Percentiles rank a stretch among this genome's conserved stretches.
Evolutionary conservation across 805 yeast genomes (phyloP).

Genomic region (Cyberlindnera japonica): DNA sequence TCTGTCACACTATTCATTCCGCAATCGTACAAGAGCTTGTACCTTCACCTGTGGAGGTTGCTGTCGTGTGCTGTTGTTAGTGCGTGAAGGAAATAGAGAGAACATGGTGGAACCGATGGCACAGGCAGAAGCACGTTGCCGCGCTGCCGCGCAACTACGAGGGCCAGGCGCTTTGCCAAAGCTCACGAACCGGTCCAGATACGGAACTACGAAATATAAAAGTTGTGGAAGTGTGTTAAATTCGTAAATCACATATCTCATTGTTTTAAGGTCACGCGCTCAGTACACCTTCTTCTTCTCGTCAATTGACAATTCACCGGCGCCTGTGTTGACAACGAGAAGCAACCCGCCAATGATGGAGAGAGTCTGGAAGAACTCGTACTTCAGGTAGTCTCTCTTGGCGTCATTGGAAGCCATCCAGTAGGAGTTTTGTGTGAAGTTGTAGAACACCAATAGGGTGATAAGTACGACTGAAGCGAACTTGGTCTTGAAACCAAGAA

Average conservation of each 20-base stretch:
- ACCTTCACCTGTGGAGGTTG: too few species aligned
- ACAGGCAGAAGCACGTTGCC: background rate
- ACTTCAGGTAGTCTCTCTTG: slow-evolving; percentile 82
- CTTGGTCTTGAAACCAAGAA: slow-evolving; percentile 90
- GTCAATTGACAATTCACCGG: slow-evolving; percentile 89
- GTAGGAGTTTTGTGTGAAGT: slow-evolving; percentile 78
- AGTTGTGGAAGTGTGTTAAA: too few species aligned
- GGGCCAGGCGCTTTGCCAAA: too few species aligned
- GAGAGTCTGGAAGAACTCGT: slow-evolving; percentile 91
- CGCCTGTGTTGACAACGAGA: slow-evolving; percentile 91
- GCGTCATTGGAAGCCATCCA: slow-evolving; percentile 74
- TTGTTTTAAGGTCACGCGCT: too few species aligned
- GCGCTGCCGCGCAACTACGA: background rate
- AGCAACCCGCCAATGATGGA: slow-evolving; percentile 93
- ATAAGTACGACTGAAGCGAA: slow-evolving; percentile 73
- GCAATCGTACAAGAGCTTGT: too few species aligned
- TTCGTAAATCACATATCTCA: too few species aligned
- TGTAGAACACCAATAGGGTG: slow-evolving; percentile 67
- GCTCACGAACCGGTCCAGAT: too few species aligned
- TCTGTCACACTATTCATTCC: too few species aligned
- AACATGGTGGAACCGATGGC: background rate
- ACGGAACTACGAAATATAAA: too few species aligned
- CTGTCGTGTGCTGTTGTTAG: background rate
- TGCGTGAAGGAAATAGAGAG: background rate
- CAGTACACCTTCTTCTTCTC: slow-evolving; percentile 92